phyloP scores from a whole-genome alignment of 2,329 filamentous ascomycete genomes.

The Neoarthrinium moseri region DNA sequence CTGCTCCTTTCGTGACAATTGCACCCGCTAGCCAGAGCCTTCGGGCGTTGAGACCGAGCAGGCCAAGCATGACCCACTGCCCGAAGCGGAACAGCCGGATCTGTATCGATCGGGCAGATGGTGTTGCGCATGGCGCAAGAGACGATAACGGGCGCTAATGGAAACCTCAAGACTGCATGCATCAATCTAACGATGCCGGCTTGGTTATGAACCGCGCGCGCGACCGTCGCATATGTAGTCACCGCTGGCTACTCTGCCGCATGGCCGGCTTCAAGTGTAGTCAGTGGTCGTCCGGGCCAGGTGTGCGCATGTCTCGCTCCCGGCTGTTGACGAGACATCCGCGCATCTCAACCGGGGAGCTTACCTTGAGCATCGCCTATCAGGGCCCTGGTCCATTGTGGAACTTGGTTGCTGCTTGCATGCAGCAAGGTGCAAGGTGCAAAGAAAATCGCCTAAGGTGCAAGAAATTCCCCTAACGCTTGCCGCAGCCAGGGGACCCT shows the following conservation, averaged over 20 bases:
- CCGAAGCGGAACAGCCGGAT: background rate
- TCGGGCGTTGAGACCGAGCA: no score
- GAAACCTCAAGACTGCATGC: no score
- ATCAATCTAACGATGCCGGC: no score
- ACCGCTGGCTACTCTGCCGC: no score
- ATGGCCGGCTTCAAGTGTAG: no score
- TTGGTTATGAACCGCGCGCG: no score
- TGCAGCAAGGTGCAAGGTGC: no score
- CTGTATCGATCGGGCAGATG: background rate
- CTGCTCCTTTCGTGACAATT: no score
- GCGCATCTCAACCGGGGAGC: background rate
- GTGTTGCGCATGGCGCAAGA: background rate
- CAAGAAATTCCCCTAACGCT: slow-evolving; percentile 18
- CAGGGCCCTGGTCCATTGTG: background rate
- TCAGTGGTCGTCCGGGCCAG: no score
- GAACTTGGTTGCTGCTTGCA: slow-evolving; percentile 11
- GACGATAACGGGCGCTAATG: no score
- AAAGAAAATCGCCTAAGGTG: slow-evolving; percentile 20
- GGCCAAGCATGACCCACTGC: background rate
- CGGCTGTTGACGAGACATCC: background rate
- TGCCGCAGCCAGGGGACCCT: slow-evolving; percentile 13
- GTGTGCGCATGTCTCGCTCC: background rate
- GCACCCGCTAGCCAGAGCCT: no score
- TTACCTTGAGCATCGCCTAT: background rate
- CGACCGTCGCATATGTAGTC: no score